Base-by-base conservation (phyloP, 148 eudicot genomes). In the Nepenthes mirabilis region DNA sequence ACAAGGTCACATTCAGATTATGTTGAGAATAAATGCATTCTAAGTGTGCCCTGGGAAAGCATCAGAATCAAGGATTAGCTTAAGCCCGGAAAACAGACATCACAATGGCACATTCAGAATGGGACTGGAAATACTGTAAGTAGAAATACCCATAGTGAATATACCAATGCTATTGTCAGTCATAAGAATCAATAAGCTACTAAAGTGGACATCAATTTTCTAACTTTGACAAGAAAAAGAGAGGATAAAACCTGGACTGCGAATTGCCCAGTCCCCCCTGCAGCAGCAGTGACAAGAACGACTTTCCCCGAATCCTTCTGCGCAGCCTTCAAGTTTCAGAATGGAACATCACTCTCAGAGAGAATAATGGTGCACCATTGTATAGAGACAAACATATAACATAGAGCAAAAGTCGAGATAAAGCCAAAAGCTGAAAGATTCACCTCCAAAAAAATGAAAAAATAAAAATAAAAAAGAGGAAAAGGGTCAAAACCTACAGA, bases 261-360 rank as follows among this genome's bases (percentile, higher is more conserved):
- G 68, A 91, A 91, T 74, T 91, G 98, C 61, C 98, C 98, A 33
- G 98, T 91, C 66, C 96, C 98, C 48, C 98, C 98, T 23, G 98
- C 98, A 70, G 98, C 98, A 49, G 98, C 98, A 61, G 98, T 91
- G 72, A 91, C 83, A 70, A 91, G 86, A 68, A 88, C 91, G 43
- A 79, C 77, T 76, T 88, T 74, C 63, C 90, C 95, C n/a, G 87
- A 82, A 65, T 72, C 81, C 87, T 80, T 82, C 49, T 80, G 96
- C 60, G 87, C 97, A 50, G 88, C 91, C 98, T 91, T 74, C 52
- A 59, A 65, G 60, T 48, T 69, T 47, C 66, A 73, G 33, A 43
- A 65, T 14, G 11, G 55, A 58, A 52, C 14, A 62, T 37, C 34
- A 62, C 9, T 54, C 12, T 10, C n/a, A n/a, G 32, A 59, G 45